Percentiles rank a stretch among this genome's conserved stretches.
Evolutionary conservation across 169 alveolate genomes (phyloP).

Genomic region (Hepatocystis sp.): DNA sequence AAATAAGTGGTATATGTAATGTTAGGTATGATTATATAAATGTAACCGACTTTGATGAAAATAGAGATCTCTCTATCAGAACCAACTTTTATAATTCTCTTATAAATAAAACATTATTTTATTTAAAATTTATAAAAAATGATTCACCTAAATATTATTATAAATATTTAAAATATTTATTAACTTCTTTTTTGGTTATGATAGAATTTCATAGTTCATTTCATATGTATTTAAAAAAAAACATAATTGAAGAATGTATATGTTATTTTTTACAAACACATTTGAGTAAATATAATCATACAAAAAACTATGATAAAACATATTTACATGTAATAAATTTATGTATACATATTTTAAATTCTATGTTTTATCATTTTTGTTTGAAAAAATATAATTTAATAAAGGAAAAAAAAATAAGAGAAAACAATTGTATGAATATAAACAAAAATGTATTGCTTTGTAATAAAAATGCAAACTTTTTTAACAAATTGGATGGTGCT

Average conservation of each 20-base stretch:
- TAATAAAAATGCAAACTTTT: not conserved
- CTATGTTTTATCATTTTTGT: slow-evolving; percentile 59
- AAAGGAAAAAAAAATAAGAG: slow-evolving; percentile 51
- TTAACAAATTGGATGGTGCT: too few relatives aligned
- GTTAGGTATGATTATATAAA: not conserved
- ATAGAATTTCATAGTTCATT: slow-evolving; percentile 53
- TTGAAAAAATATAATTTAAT: slow-evolving; percentile 45
- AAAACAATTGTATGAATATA: slow-evolving; percentile 44
- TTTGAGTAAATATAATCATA: slow-evolving; percentile 13
- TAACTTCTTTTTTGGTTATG: slow-evolving; percentile 19
- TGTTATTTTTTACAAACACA: slow-evolving; percentile 39
- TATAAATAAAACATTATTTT: slow-evolving; percentile 18
- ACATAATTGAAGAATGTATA: slow-evolving; percentile 33
- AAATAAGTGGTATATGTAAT: too few relatives aligned
- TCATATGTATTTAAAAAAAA: slow-evolving; percentile 41
- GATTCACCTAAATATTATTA: slow-evolving; percentile 10
- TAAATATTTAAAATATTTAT: slow-evolving; percentile 34
- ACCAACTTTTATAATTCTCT: slow-evolving; percentile 15
- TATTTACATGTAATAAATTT: slow-evolving; percentile 25
- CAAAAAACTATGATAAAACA: slow-evolving; percentile 10
- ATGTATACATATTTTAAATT: slow-evolving; percentile 25
- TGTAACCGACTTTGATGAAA: not conserved
- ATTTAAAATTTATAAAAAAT: slow-evolving; percentile 21
- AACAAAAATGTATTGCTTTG: slow-evolving; percentile 31
- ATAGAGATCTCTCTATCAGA: not conserved